Percentiles rank a stretch among this genome's conserved stretches.
phyloP scores from a whole-genome alignment of 441 rosid genomes.

The Mallotus japonicus region DNA sequence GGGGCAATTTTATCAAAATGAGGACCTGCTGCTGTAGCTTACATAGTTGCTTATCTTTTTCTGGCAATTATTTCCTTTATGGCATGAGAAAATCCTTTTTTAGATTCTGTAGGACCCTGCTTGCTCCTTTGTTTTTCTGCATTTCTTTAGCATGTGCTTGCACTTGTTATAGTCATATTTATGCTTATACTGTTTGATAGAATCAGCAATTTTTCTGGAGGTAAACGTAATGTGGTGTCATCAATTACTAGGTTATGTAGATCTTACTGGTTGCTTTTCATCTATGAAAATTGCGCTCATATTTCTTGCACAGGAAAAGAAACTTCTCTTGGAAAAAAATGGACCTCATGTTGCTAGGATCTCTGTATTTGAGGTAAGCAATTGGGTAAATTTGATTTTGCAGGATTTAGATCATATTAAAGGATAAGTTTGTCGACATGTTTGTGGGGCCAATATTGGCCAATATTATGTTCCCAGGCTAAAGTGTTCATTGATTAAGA shows the following conservation, averaged over 20 bases:
- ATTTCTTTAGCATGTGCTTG: background rate
- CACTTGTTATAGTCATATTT: background rate
- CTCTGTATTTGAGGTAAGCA: constrained; percentile 77
- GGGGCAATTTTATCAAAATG: background rate
- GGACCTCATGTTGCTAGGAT: constrained; percentile 81
- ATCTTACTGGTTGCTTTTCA: background rate
- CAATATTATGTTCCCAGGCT: background rate
- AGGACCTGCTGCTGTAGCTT: background rate
- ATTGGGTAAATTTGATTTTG: constrained; percentile 4
- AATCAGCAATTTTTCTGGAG: background rate
- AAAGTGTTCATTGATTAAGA: background rate
- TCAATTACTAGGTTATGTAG: background rate
- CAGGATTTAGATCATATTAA: background rate
- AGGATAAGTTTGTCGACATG: background rate
- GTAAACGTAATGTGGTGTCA: background rate
- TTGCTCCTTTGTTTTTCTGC: background rate
- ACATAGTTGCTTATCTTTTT: background rate
- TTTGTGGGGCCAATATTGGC: background rate
- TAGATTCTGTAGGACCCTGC: too few relatives aligned
- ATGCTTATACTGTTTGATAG: background rate
- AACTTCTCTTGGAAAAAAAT: constrained; percentile 77
- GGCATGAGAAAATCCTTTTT: background rate
- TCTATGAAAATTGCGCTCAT: constrained; percentile 15
- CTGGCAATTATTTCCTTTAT: background rate
- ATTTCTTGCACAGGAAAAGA: constrained; percentile 60